phyloP scores from a whole-genome alignment of 305 asterid species.

The Fraxinus ornus region DNA sequence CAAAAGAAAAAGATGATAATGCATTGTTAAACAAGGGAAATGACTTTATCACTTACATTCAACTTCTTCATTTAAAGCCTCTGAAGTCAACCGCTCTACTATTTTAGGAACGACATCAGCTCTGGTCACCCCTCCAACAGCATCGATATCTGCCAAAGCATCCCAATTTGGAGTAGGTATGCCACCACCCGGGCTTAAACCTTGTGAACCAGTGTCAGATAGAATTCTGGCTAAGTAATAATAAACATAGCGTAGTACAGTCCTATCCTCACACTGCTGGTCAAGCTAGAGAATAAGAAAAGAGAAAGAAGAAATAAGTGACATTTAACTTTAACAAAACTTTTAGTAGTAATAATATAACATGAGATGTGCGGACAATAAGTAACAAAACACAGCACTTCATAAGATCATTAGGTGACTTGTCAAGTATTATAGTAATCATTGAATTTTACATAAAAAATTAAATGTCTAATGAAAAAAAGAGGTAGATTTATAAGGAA shows the following conservation, averaged over 20 bases:
- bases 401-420: neutral
- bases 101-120: conserved; percentile 96
- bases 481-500: neutral
- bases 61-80: conserved; percentile 87
- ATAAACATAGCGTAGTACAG: conserved; percentile 93
- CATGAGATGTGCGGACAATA: conserved; percentile 9
- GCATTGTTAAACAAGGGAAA: conserved; percentile 13
- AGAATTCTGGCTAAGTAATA: conserved; percentile 96
- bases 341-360: conserved; percentile 12
- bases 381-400: conserved; percentile 13
- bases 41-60: conserved; percentile 60
- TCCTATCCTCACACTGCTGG: conserved; percentile 98
- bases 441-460: neutral
- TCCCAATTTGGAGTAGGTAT: conserved; percentile 99
- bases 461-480: neutral
- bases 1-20: conserved; percentile 20
- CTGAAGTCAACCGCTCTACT: conserved; percentile 75
- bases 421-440: neutral
- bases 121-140: no score
- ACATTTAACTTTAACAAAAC: neutral
- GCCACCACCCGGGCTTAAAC: conserved; percentile 95
- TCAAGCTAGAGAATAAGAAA: conserved; percentile 69
- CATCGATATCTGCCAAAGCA: conserved; percentile 31
- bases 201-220: conserved; percentile 93
- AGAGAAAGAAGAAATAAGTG: conserved; percentile 24